These are phyloP conservation scores for Thielaviopsis euricoi DNA, from an alignment of 2,329 filamentous ascomycete genomes.

Conservation along the genomic window DNA sequence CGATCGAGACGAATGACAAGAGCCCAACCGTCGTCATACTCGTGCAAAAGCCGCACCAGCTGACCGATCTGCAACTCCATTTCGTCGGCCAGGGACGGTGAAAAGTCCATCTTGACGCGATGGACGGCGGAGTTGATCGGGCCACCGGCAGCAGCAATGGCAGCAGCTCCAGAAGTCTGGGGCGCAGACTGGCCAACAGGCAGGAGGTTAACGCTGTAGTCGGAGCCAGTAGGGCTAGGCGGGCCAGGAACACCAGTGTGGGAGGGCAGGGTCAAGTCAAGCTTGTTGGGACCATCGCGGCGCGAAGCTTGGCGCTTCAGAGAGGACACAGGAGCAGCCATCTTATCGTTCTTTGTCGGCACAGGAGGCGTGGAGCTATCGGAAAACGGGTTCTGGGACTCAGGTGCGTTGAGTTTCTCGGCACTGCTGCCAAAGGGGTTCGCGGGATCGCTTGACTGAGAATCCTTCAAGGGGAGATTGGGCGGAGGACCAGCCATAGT, in stretches of 20 bases:
- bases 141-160: slow-evolving; percentile 45
- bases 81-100: slow-evolving; percentile 83
- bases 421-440: slow-evolving; percentile 57
- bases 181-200: slow-evolving; percentile 28
- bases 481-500: not conserved
- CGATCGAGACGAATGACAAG: slow-evolving; percentile 84
- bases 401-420: slow-evolving; percentile 20
- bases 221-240: slow-evolving; percentile 45
- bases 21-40: slow-evolving; percentile 97
- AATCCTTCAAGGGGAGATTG: slow-evolving; percentile 7
- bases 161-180: slow-evolving; percentile 35
- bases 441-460: slow-evolving; percentile 31
- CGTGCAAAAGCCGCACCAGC: slow-evolving; percentile 75
- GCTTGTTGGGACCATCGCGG: slow-evolving; percentile 31
- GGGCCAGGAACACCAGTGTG: slow-evolving; percentile 21
- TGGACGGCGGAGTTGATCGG: slow-evolving; percentile 53
- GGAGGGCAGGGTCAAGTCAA: slow-evolving; percentile 36
- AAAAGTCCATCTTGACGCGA: slow-evolving; percentile 87
- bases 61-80: slow-evolving; percentile 66
- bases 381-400: slow-evolving; percentile 44
- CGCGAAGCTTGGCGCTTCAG: slow-evolving; percentile 40
- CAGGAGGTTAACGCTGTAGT: slow-evolving; percentile 42
- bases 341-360: slow-evolving; percentile 18
- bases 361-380: slow-evolving; percentile 38
- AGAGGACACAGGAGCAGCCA: slow-evolving; percentile 7